Percentiles rank a stretch among this genome's conserved stretches.
Evolutionary conservation across 2,329 filamentous ascomycete species (phyloP).

Genomic region (Phoma sp.): DNA sequence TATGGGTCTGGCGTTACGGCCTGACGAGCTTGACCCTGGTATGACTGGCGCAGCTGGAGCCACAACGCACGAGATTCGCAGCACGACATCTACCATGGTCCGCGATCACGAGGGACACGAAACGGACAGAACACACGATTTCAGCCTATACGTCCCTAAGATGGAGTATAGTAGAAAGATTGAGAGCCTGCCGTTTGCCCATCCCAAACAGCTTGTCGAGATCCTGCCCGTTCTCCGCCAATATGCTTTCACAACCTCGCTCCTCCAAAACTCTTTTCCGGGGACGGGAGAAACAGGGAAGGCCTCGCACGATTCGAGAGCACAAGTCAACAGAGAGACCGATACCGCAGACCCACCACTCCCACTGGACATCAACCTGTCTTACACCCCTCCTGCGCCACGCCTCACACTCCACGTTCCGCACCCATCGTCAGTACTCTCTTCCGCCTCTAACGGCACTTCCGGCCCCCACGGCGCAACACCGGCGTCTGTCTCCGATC

Average conservation of each 20-base stretch:
- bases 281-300: conserved; percentile 8
- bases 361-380: conserved; percentile 40
- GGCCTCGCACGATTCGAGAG: conserved; percentile 21
- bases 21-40: conserved; percentile 58
- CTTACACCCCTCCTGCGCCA: conserved; percentile 42
- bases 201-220: conserved; percentile 75
- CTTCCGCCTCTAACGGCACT: neutral
- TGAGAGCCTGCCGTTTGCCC: conserved; percentile 74
- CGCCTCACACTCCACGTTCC: conserved; percentile 41
- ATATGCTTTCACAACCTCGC: conserved; percentile 71
- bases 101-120: conserved; percentile 28
- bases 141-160: conserved; percentile 73
- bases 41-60: conserved; percentile 52
- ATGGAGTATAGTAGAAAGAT: conserved; percentile 73
- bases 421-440: conserved; percentile 22
- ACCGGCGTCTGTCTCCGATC: conserved; percentile 21
- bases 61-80: conserved; percentile 58
- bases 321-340: conserved; percentile 17
- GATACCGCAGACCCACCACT: conserved; percentile 6
- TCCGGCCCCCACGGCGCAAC: conserved; percentile 7
- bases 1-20: conserved; percentile 58
- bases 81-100: conserved; percentile 56
- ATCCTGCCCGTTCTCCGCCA: conserved; percentile 76
- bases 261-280: conserved; percentile 67
- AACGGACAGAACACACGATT: conserved; percentile 51